A percentile compares a stretch with the other conserved stretches of the same genome.
Evolutionary conservation across 768 basidiomycete genomes (phyloP).

Genomic region (Leccinum variicolor): DNA sequence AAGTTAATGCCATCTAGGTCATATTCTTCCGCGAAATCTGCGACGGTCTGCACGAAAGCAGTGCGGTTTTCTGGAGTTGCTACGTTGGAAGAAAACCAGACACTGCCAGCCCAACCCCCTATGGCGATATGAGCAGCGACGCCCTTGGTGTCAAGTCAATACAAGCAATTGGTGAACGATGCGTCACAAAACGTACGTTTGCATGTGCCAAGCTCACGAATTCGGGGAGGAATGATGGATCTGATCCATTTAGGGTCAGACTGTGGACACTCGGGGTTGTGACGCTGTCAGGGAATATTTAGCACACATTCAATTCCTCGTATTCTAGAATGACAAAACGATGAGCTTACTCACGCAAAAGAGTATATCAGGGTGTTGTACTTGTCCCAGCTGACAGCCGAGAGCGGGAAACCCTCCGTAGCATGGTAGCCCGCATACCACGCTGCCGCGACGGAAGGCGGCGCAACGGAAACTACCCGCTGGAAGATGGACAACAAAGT

Average conservation of each 20-base stretch:
- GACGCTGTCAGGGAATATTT: slow-evolving; percentile 15
- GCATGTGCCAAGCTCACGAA: slow-evolving; percentile 48
- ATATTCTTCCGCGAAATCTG: slow-evolving; percentile 45
- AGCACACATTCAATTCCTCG: not conserved
- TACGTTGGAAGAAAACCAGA: slow-evolving; percentile 60
- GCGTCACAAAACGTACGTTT: slow-evolving; percentile 1
- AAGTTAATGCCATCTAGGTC: slow-evolving; percentile 49
- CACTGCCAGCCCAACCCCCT: slow-evolving; percentile 70
- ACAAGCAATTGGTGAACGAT: not conserved
- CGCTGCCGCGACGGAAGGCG: slow-evolving; percentile 38
- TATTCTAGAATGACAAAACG: not conserved
- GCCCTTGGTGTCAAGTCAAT: slow-evolving; percentile 37
- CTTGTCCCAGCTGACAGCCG: slow-evolving; percentile 60
- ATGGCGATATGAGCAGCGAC: slow-evolving; percentile 59
- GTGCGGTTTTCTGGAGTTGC: slow-evolving; percentile 55
- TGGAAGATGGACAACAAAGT: not conserved
- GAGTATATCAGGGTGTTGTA: slow-evolving; percentile 67
- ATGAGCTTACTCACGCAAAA: slow-evolving; percentile 45
- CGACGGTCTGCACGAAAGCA: slow-evolving; percentile 57
- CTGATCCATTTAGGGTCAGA: slow-evolving; percentile 38
- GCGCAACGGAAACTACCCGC: not conserved
- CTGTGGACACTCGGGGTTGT: slow-evolving; percentile 32
- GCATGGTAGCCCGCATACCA: slow-evolving; percentile 72
- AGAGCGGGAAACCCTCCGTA: slow-evolving; percentile 45
- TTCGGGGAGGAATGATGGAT: slow-evolving; percentile 47